Conservation (phyloP, 1,284 basidiomycete species). For the Leccinum huronense region DNA sequence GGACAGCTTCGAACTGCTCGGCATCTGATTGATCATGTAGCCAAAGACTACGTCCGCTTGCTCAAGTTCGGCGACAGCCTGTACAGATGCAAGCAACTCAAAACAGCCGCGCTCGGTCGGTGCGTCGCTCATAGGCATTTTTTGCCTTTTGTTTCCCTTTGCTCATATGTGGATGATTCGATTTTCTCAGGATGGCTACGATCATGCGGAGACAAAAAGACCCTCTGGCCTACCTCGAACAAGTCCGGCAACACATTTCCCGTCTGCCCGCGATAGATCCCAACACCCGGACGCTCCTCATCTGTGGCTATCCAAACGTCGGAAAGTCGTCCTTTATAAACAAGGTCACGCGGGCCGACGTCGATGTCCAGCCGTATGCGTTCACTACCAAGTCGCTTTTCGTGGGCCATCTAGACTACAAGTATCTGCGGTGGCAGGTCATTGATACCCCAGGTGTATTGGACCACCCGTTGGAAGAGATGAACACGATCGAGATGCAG, state of each 20-base stretch:
- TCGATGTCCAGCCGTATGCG: conserved; percentile 97
- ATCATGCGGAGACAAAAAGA: conserved; percentile 98
- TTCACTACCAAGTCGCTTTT: conserved; percentile 98
- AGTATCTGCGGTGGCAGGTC: conserved; percentile 97
- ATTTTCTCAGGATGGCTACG: conserved; percentile 78
- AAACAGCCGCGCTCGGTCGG: conserved; percentile 92
- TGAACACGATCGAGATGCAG: conserved; percentile 99
- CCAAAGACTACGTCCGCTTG: conserved; percentile 92
- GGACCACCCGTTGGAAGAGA: conserved; percentile 93
- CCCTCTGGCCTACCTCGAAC: conserved; percentile 92
- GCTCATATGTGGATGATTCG: conserved; percentile 5
- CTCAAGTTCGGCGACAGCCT: conserved; percentile 96
- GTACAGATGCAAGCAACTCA: conserved; percentile 96
- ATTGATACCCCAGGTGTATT: conserved; percentile 94
- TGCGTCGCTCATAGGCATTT: conserved; percentile 38
- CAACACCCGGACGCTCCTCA: conserved; percentile 90
- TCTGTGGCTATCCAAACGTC: conserved; percentile 97
- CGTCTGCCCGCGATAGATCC: conserved; percentile 95
- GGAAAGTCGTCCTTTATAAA: conserved; percentile 99
- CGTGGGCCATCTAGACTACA: conserved; percentile 95
- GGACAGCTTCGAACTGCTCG: conserved; percentile 92
- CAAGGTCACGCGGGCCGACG: conserved; percentile 96
- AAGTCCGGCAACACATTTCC: conserved; percentile 95
- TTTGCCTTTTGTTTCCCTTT: not conserved
- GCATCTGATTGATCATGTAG: conserved; percentile 93